These are phyloP conservation scores for Mucor circinelloides DNA, from an alignment of 371 early-diverging fungal genomes.

Conservation along the genomic window DNA sequence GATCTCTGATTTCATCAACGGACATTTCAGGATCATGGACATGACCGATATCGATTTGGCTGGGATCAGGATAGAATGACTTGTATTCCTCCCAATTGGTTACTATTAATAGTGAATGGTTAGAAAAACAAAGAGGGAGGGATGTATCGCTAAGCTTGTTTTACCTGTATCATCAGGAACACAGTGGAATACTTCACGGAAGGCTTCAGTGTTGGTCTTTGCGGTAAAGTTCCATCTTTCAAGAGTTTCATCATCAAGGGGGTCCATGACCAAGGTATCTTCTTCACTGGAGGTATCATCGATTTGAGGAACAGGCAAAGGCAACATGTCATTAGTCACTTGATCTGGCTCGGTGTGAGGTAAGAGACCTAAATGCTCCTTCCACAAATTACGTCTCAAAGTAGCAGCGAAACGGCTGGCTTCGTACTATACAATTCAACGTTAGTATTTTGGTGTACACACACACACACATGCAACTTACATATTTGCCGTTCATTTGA, in stretches of 20 bases:
- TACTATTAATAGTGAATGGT: conserved; percentile 36
- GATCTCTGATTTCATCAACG: conserved; percentile 48
- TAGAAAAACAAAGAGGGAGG: not conserved
- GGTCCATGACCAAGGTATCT: conserved; percentile 58
- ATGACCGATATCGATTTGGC: conserved; percentile 44
- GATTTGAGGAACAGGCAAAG: conserved; percentile 48
- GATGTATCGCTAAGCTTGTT: not conserved
- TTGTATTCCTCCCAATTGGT: conserved; percentile 72
- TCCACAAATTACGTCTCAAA: conserved; percentile 79
- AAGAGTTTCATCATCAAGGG: conserved; percentile 59
- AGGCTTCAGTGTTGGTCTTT: conserved; percentile 59
- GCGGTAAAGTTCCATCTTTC: conserved; percentile 61
- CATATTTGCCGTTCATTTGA: conserved; percentile 72
- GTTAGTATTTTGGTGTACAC: not conserved
- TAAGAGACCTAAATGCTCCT: conserved; percentile 83
- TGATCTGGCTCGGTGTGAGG: conserved; percentile 47
- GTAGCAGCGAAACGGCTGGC: conserved; percentile 71
- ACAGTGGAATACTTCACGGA: conserved; percentile 75
- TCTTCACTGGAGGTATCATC: conserved; percentile 39
- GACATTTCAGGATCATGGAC: conserved; percentile 46
- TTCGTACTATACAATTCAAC: conserved; percentile 39
- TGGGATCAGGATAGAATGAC: conserved; percentile 58
- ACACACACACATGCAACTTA: conserved; percentile 25
- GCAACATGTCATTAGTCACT: conserved; percentile 53
- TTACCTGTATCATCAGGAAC: conserved; percentile 75